Evolutionary conservation across 129 eudicot species (phyloP), one percentile per base, ranked within the genome.

Genomic region (Pseudognaphalium luteoalbum): DNA sequence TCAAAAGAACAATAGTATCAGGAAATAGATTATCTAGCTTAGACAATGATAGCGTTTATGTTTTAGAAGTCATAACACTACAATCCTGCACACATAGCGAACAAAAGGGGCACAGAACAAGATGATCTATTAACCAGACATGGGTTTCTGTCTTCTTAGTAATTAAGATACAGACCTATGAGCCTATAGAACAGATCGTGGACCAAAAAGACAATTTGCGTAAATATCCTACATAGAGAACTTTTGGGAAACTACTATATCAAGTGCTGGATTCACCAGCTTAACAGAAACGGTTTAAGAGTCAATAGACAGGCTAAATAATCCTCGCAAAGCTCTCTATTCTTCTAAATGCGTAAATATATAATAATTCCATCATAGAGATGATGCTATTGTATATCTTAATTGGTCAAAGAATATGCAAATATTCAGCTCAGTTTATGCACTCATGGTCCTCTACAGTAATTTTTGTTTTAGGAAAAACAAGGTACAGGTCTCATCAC

Each of bases 1-100:
- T 11, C 9, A 65, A 73, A 74, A 70, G 21, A 25, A 34, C 1
- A 16, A 73, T 60, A 64, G 71, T 67, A 68, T 73, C 62, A 47
- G 72, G 29, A 52, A 21, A 62, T 39, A 80, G 39, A 42, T 17
- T 72, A 54, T 67, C 82, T 47, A 71, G 25, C 72, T 42, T 20
- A 30, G 54, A 50, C 60, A 70, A 4, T 20, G 59, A 30, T 78
- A 59, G 30, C 14, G 28, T 59, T 28, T 41, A 70, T 17, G 34
- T 39, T 37, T 47, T 68, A 68, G 50, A 78, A 63, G 60, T 71
- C 5, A 17, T 44, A 63, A 54, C 28, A 22, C 37, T 29, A 66
- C 8, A 37, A 4, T 61, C 39, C 41, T 11, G 34, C 66, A 63
- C 11, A 79, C 21, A 73, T 25, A 41, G n/a, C 5, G 16, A 79